phyloP scores from a whole-genome alignment of 2,329 filamentous ascomycete species.

The Trichoderma atrobrunneum region DNA sequence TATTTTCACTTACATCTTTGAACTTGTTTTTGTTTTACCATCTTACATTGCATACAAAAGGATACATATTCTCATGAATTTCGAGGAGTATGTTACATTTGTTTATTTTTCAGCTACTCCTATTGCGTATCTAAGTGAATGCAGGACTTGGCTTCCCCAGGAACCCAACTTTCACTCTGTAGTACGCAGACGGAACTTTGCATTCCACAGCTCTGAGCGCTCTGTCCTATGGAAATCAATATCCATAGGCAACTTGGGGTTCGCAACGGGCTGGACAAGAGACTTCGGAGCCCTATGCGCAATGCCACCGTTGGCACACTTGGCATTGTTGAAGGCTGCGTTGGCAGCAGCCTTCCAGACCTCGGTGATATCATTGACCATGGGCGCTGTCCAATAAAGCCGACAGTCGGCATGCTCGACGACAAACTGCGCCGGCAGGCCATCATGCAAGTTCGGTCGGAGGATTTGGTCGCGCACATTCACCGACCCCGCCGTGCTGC shows the following conservation, averaged over 20 bases:
- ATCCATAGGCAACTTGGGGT: neutral
- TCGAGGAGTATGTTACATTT: too few species aligned
- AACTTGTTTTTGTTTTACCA: too few species aligned
- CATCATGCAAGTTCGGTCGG: constrained; percentile 36
- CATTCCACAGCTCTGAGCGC: neutral
- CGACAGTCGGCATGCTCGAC: constrained; percentile 49
- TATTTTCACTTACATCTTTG: too few species aligned
- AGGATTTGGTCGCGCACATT: constrained; percentile 43
- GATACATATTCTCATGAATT: too few species aligned
- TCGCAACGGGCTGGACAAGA: neutral
- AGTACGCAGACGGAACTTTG: neutral
- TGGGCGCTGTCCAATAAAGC: constrained; percentile 50
- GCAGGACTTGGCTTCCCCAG: neutral
- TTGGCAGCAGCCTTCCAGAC: constrained; percentile 46
- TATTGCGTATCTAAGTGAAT: too few species aligned
- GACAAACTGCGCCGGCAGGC: constrained; percentile 47
- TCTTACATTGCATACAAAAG: too few species aligned
- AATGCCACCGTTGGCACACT: constrained; percentile 39
- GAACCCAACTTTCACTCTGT: neutral
- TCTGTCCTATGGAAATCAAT: neutral
- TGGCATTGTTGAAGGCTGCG: constrained; percentile 41
- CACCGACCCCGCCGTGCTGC: constrained; percentile 34
- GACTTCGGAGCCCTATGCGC: neutral
- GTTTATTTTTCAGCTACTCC: too few species aligned
- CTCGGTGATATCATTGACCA: constrained; percentile 45